These are phyloP conservation scores for Recurvomyces mirabilis DNA, from an alignment of 495 filamentous ascomycete species.

Conservation along the genomic window DNA sequence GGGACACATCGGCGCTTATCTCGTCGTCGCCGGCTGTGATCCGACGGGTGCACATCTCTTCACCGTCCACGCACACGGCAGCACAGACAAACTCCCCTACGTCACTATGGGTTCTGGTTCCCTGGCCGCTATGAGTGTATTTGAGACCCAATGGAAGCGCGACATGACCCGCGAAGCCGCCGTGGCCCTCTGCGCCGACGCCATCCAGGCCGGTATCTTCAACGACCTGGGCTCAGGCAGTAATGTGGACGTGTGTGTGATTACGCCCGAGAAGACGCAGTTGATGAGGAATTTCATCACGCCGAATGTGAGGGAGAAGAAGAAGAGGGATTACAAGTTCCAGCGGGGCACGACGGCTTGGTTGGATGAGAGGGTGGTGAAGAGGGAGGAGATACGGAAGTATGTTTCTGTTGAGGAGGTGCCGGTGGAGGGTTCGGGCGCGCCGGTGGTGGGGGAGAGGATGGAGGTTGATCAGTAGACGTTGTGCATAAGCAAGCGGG, in stretches of 20 bases:
- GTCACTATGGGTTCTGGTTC: slow-evolving; percentile 98
- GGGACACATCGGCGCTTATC: slow-evolving; percentile 94
- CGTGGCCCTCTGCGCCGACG: slow-evolving; percentile 68
- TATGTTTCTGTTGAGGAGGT: slow-evolving; percentile 88
- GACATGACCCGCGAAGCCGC: slow-evolving; percentile 69
- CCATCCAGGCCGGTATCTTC: slow-evolving; percentile 96
- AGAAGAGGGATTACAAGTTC: slow-evolving; percentile 89
- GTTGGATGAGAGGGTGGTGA: slow-evolving; percentile 87
- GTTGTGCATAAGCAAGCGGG: too few relatives aligned
- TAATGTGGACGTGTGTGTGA: slow-evolving; percentile 95
- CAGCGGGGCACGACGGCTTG: slow-evolving; percentile 79
- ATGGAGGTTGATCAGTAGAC: slow-evolving; percentile 81
- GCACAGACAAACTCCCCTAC: slow-evolving; percentile 97
- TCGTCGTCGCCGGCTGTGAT: slow-evolving; percentile 95
- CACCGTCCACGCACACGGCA: slow-evolving; percentile 97
- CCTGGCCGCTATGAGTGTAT: slow-evolving; percentile 94
- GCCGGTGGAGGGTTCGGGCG: slow-evolving; percentile 43
- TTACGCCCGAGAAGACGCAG: slow-evolving; percentile 85
- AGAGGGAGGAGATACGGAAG: slow-evolving; percentile 84
- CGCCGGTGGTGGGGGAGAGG: slow-evolving; percentile 59
- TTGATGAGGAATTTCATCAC: slow-evolving; percentile 81
- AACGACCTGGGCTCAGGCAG: slow-evolving; percentile 96
- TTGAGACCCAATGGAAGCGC: slow-evolving; percentile 90
- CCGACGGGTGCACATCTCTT: slow-evolving; percentile 92
- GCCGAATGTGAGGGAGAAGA: slow-evolving; percentile 83